Evolutionary conservation across 306 rosid species (phyloP), one percentile per base, ranked within the genome.

Genomic region (Prosopis cineraria): DNA sequence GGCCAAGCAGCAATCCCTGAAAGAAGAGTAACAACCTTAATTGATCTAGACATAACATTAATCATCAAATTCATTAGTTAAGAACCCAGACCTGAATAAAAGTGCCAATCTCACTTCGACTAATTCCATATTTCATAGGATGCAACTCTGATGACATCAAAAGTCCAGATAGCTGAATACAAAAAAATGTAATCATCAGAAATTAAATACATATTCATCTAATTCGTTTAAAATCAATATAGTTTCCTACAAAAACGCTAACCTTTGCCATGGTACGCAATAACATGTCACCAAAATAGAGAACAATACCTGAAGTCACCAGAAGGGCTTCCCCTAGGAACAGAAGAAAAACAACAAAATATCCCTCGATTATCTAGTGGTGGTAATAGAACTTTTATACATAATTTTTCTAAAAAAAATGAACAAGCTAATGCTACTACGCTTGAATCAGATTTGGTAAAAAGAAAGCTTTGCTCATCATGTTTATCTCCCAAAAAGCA

Each of bases 1-100:
- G 96, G 75, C 99, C 98, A 80, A 93, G 90, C 81, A 95, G 83
- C 84, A 93, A 58, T 63, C 98, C 99, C 99, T 95, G 88, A 86
- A 88, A 41, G 52, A 83, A 80, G 53, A 78, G 64, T 44, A 70
- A 84, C 74, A 43, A 74, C n/a, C 65, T 80, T 78, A 40, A 82
- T n/a, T 70, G 55, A 75, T 83, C 79, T 37, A 79, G 69, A 53
- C 55, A 63, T 29, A 81, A 74, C 65, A 77, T 40, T 70, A 30
- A 47, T 48, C 73, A 81, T 62, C 74, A 83, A 64, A 29, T 71
- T 70, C 52, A 39, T 76, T 68, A 79, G 52, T n/a, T 70, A 75
- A 24, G 76, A 63, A 81, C 10, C 47, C 77, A 68, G 85, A 95
- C 99, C 98, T 95, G 97, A 81, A 91, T 88, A 82, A 95, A 87